These are phyloP conservation scores for Apiotrichum laibachii DNA, from an alignment of 1,284 basidiomycete species.

Conservation along the genomic window DNA sequence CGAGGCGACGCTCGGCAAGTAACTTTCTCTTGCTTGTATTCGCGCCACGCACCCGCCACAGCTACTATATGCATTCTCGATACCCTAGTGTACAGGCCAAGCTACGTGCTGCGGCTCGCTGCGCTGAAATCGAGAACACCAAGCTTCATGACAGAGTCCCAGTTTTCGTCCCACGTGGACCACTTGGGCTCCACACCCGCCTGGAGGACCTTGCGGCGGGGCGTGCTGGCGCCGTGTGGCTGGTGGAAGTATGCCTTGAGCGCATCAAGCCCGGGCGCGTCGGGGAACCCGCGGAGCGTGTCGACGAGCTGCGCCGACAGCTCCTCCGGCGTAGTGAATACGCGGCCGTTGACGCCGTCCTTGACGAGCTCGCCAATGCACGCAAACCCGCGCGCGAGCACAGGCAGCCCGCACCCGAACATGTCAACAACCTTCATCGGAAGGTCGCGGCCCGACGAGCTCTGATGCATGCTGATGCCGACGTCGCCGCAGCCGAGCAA, in stretches of 20 bases:
- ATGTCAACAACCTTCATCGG: constrained; percentile 99
- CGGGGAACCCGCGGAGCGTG: constrained; percentile 63
- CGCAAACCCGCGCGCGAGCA: constrained; percentile 81
- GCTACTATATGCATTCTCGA: not conserved
- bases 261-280: constrained; percentile 55
- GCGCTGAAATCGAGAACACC: constrained; percentile 20
- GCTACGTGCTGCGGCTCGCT: constrained; percentile 7
- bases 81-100: not conserved
- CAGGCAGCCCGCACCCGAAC: constrained; percentile 94
- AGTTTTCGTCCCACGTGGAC: constrained; percentile 80
- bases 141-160: constrained; percentile 61
- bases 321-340: constrained; percentile 69
- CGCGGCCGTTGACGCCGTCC: constrained; percentile 73
- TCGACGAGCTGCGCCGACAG: constrained; percentile 68
- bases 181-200: constrained; percentile 53
- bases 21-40: not conserved
- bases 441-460: constrained; percentile 84
- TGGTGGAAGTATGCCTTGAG: constrained; percentile 52
- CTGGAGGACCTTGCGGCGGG: constrained; percentile 19
- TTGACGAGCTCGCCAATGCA: constrained; percentile 86
- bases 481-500: constrained; percentile 86
- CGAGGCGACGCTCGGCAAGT: constrained; percentile 66
- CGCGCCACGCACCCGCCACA: not conserved
- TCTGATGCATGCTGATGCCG: constrained; percentile 85
- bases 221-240: not conserved